These are phyloP conservation scores for Suillus decipiens DNA, from an alignment of 768 basidiomycete species.

Conservation along the genomic window DNA sequence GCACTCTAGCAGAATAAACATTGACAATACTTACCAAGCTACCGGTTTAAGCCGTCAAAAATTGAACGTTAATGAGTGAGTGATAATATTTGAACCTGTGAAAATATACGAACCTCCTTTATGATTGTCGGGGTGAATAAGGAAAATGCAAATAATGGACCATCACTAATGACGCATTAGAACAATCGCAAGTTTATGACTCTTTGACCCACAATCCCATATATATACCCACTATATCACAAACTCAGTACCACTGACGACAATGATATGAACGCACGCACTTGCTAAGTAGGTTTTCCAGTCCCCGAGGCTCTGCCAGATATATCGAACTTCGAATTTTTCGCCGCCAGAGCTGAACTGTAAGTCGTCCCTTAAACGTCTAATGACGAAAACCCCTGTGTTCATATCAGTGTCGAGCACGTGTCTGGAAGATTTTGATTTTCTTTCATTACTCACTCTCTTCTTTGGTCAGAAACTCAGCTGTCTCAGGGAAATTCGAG, in stretches of 20 bases:
- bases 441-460: conserved; percentile 47
- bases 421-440: neutral
- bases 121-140: conserved; percentile 49
- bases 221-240: conserved; percentile 59
- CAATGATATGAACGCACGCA: conserved; percentile 33
- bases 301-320: conserved; percentile 63
- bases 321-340: conserved; percentile 51
- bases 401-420: conserved; percentile 4
- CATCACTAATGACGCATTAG: conserved; percentile 36
- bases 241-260: conserved; percentile 6
- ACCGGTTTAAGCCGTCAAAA: neutral
- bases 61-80: neutral
- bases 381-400: conserved; percentile 61
- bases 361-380: conserved; percentile 64
- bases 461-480: conserved; percentile 63
- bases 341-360: conserved; percentile 66
- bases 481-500: conserved; percentile 76
- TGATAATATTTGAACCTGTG: neutral
- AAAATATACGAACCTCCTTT: conserved; percentile 44
- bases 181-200: conserved; percentile 19
- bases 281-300: conserved; percentile 77
- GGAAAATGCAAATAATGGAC: conserved; percentile 57
- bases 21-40: conserved; percentile 1
- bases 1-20: neutral
- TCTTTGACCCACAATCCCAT: conserved; percentile 60